Evolutionary conservation across 1,284 basidiomycete species (phyloP).

Genomic region (Cutaneotrichosporon cutaneum): DNA sequence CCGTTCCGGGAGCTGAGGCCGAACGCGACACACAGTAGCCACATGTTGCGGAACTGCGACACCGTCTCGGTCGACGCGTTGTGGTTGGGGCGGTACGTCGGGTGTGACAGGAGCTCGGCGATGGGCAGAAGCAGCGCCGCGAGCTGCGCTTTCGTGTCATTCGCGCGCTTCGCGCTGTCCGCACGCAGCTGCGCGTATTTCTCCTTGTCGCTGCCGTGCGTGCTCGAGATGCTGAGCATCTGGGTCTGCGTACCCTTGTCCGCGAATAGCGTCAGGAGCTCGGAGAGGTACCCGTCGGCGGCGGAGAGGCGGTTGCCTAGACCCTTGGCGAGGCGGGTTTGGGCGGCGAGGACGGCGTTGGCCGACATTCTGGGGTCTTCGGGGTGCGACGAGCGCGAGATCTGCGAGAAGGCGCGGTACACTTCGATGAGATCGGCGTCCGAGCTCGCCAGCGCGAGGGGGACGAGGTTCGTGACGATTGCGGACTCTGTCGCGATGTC

Average conservation of each 20-base stretch:
- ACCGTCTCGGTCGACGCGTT: conserved; percentile 66
- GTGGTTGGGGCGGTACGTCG: conserved; percentile 66
- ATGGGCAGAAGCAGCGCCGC: conserved; percentile 85
- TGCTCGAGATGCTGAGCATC: conserved; percentile 60
- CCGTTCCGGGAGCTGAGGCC: conserved; percentile 70
- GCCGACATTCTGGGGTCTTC: conserved; percentile 82
- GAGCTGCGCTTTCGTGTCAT: conserved; percentile 76
- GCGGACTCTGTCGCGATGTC: conserved; percentile 84
- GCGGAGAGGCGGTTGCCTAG: conserved; percentile 67
- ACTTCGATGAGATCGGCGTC: conserved; percentile 79
- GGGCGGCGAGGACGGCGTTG: conserved; percentile 84
- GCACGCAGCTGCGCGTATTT: conserved; percentile 30
- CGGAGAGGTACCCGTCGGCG: conserved; percentile 76
- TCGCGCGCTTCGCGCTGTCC: conserved; percentile 36
- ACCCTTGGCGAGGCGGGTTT: conserved; percentile 80
- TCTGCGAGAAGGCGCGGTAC: conserved; percentile 77
- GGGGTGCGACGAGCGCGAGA: conserved; percentile 76
- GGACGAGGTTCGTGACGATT: conserved; percentile 86
- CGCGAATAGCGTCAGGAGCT: conserved; percentile 79
- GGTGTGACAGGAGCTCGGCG: conserved; percentile 78
- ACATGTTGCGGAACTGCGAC: conserved; percentile 85
- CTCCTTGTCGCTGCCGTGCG: conserved; percentile 6
- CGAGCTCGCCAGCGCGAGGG: conserved; percentile 77
- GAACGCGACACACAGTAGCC: conserved; percentile 76
- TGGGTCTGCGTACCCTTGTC: conserved; percentile 92